Base-by-base conservation (phyloP, 129 eudicot genomes). In the Helianthus tuberosus region DNA sequence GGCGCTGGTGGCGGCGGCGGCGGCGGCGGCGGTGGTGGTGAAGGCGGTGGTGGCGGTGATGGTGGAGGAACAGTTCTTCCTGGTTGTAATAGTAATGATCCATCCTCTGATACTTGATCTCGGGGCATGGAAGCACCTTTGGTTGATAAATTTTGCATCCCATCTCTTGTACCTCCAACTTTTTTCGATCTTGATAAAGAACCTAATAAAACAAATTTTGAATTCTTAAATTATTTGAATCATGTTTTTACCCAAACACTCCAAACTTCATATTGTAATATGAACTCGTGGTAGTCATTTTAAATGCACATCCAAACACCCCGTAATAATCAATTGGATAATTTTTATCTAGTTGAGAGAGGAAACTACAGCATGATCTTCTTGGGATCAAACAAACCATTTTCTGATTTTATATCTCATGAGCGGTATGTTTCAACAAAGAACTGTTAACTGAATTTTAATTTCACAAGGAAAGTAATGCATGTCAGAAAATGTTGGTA, bases 151-250 rank as follows among this genome's bases (percentile, higher is more conserved):
- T 68, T 68, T 5, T 51, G 62, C 43, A 25, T 63, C 32, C 36
- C 35, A 46, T 75, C 66, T 11, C 66, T 70, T 29, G 17, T 29
- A 54, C 68, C 68, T 54, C 41, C 59, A 17, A 8, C 35, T 44
- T 53, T 78, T 58, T 64, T 71, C 32, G 82, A 78, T 64, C 47
- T 72, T 27, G 2, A 51, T 16, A 57, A 54, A 64, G 77, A 55
- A 53, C 61, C 82, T 78, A 53, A 43, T 27, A 62, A 60, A 10
- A 71, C 49, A 52, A 4, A 12, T 53, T 29, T 23, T 12, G 17
- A 27, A 27, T 49, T n/a, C 16, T 63, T 29, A 43, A n/a, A n/a
- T 25, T 13, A 39, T 12, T 29, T 55, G 14, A 23, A 16, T 54
- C 29, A 54, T 17, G 11, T 11, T 54, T 54, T 54, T 54, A 54